phyloP scores from a whole-genome alignment of 2,329 filamentous ascomycete genomes.

The Aspergillus ibericus region DNA sequence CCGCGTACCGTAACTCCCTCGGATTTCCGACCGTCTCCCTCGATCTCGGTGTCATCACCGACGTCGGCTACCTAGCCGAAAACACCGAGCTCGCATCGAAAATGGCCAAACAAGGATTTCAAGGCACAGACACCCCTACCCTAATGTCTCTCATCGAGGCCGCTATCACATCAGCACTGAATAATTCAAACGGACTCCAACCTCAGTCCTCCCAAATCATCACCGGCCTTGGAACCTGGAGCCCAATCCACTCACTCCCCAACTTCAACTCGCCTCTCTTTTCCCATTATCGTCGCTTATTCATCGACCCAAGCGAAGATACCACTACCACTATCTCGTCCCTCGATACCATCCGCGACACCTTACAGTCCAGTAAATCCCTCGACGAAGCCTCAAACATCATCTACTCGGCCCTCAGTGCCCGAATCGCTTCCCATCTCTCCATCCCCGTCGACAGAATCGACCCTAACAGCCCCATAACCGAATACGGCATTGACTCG shows the following conservation, averaged over 20 bases:
- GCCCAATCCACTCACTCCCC: slow-evolving; percentile 18
- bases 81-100: slow-evolving; percentile 13
- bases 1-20: slow-evolving; percentile 25
- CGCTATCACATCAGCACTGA: slow-evolving; percentile 13
- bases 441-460: slow-evolving; percentile 23
- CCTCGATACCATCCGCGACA: slow-evolving; percentile 11
- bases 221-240: slow-evolving; percentile 27
- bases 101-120: slow-evolving; percentile 27
- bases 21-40: slow-evolving; percentile 29
- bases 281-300: slow-evolving; percentile 20
- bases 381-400: slow-evolving; percentile 20
- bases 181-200: background rate
- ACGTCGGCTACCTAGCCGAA: slow-evolving; percentile 28
- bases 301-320: background rate
- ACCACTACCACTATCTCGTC: slow-evolving; percentile 1
- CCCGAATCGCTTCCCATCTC: slow-evolving; percentile 22
- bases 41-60: slow-evolving; percentile 31
- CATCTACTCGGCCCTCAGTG: slow-evolving; percentile 17
- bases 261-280: slow-evolving; percentile 28
- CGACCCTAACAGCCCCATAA: slow-evolving; percentile 25
- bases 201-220: slow-evolving; percentile 17
- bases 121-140: slow-evolving; percentile 20
- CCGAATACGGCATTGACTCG: slow-evolving; percentile 44
- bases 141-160: slow-evolving; percentile 21
- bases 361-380: slow-evolving; percentile 9